phyloP scores from a whole-genome alignment of 371 early-diverging fungal genomes.

The Lichtheimia hyalospora region DNA sequence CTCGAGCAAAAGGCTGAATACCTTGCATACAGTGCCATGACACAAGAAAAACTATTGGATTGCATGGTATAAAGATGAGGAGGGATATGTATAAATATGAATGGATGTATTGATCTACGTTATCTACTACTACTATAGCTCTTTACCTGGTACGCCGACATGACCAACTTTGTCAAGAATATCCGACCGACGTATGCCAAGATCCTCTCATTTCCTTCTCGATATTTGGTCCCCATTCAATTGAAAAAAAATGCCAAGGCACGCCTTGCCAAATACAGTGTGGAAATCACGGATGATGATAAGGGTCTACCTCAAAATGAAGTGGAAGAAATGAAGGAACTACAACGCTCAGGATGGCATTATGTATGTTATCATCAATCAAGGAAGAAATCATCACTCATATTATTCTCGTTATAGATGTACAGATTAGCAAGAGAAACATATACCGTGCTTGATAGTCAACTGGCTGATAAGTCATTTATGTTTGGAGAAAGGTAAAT shows the following conservation, averaged over 20 bases:
- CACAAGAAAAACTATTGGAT: conserved; percentile 55
- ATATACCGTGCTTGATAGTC: conserved; percentile 53
- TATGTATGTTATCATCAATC: conserved; percentile 24
- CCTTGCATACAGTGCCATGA: conserved; percentile 49
- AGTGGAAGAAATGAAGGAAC: conserved; percentile 48
- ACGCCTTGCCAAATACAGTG: conserved; percentile 52
- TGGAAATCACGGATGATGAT: conserved; percentile 41
- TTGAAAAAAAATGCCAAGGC: conserved; percentile 53
- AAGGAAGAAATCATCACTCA: background rate
- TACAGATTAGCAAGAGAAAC: conserved; percentile 56
- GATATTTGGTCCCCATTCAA: conserved; percentile 63
- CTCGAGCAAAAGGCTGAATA: conserved; percentile 52
- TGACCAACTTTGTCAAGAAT: conserved; percentile 64
- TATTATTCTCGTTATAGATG: conserved; percentile 43
- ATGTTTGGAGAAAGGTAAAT: conserved; percentile 65
- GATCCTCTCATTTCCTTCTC: conserved; percentile 63
- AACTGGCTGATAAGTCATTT: conserved; percentile 61
- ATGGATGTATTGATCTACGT: background rate
- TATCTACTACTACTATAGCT: conserved; percentile 25
- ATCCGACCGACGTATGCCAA: conserved; percentile 68
- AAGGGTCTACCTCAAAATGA: conserved; percentile 41
- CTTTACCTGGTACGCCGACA: conserved; percentile 71
- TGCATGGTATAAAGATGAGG: conserved; percentile 47
- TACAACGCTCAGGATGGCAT: conserved; percentile 48
- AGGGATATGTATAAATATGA: background rate